Base-by-base conservation (phyloP, 495 filamentous ascomycete genomes). In the Talaromyces thailandensis region DNA sequence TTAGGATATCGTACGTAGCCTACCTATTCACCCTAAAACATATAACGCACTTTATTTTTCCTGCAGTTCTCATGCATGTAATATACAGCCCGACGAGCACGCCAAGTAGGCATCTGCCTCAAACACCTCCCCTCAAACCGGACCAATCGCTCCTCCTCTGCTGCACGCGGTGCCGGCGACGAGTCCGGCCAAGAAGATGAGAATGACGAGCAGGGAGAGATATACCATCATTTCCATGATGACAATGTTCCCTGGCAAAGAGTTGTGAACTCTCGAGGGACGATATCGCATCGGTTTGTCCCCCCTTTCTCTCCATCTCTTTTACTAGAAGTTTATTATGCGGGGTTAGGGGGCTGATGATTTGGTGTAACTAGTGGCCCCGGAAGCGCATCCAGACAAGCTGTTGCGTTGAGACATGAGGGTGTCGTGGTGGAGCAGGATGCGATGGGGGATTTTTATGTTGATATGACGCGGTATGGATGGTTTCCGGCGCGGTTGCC, bases 181-280 rank as follows among this genome's bases (percentile, higher is more conserved):
- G 16, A 18, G 2, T 31, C 45, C 14, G 59, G 7, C 11, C n/a
- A 50, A 35, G 40, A 50, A n/a, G 61, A 62, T 43, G 61, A 62
- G 24, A 56, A 56, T 31, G 61, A 62, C 61, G 61, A 62, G 28
- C 28, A 26, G 9, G 62, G 51, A 2, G 70, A 73, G 8, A 67
- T 67, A 2, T 67, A 69, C 4, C 64, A 75, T 31, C 69, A 77
- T 60, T 95, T 86, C 73, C 83, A 96, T 67, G 75, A 80, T 61
- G 79, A 73, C 18, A 96, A 90, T 66, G 92, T 96, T 11, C 93
- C 93, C 4, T 98, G 93, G 93, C 93, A 97, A 76, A 79, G 93
- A 53, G 91, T 98, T 11, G 88, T 97, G 64, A 95, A 93, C 68
- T 72, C 88, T 2, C 93, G 90, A 72, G 92, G 92, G 18, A 79